Conservation (phyloP, 2,329 filamentous ascomycete genomes). For the Talaromyces sp. region DNA sequence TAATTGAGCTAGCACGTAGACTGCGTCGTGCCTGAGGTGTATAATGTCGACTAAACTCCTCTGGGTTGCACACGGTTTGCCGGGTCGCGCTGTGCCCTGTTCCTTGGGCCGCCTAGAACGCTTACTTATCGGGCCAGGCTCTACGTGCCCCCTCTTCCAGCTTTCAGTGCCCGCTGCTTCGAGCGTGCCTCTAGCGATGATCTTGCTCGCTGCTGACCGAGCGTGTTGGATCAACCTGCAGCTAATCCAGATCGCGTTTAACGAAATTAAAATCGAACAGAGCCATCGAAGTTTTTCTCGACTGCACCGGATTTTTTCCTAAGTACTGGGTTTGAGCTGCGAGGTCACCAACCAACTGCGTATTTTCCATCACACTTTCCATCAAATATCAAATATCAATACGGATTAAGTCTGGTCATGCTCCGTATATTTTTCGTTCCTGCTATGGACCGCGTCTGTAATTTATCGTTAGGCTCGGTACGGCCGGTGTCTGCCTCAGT, state of each 20-base stretch:
- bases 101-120: constrained; percentile 16
- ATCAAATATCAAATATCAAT: background rate
- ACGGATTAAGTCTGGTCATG: background rate
- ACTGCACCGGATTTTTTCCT: background rate
- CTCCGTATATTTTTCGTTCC: background rate
- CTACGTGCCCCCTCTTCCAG: background rate
- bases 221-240: constrained; percentile 10
- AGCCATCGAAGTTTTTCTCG: background rate
- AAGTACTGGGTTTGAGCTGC: background rate
- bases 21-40: constrained; percentile 13
- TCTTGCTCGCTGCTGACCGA: background rate
- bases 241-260: background rate
- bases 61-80: background rate
- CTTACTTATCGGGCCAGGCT: constrained; percentile 14
- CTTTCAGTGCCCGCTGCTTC: background rate
- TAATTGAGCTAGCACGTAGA: background rate
- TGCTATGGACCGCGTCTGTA: background rate
- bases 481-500: background rate
- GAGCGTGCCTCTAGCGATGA: background rate
- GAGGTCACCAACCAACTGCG: background rate
- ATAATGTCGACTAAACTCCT: background rate
- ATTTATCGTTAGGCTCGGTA: constrained; percentile 1
- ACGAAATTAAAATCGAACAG: background rate
- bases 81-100: constrained; percentile 8
- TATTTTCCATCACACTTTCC: background rate